Percentiles rank a stretch among this genome's conserved stretches.
These are phyloP conservation scores for Tardiomyces depauwii DNA, from an alignment of 1,139 yeast species.

Conservation along the genomic window DNA sequence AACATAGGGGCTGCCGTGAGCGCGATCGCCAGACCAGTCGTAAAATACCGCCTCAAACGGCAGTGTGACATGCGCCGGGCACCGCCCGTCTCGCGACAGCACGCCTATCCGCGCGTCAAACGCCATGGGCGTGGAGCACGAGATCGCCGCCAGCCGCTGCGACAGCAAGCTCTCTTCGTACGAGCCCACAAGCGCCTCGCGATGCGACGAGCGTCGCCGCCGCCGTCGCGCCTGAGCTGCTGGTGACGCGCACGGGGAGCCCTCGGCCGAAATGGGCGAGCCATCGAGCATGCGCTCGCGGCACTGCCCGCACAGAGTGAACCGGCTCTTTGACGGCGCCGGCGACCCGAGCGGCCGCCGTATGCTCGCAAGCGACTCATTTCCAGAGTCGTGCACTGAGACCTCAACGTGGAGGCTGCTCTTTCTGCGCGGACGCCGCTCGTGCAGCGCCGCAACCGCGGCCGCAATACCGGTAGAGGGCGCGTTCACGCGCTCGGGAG, in stretches of 20 bases:
- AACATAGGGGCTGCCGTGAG: constrained; percentile 30
- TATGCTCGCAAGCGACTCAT: too few relatives aligned
- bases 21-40: constrained; percentile 20
- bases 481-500: too few relatives aligned
- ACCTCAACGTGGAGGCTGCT: too few relatives aligned
- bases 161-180: constrained; percentile 27
- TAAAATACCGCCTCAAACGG: constrained; percentile 30
- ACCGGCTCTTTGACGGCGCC: neutral
- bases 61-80: constrained; percentile 7
- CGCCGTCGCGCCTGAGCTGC: constrained; percentile 4
- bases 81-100: constrained; percentile 13
- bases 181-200: constrained; percentile 23
- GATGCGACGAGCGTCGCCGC: constrained; percentile 6
- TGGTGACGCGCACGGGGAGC: neutral
- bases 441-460: too few relatives aligned
- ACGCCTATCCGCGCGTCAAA: constrained; percentile 23
- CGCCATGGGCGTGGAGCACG: constrained; percentile 20
- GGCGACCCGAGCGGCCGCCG: too few relatives aligned
- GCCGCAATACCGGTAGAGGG: too few relatives aligned
- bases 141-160: constrained; percentile 25
- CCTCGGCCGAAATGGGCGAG: neutral
- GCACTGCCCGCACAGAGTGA: constrained; percentile 5
- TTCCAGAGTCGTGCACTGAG: too few relatives aligned
- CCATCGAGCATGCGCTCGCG: constrained; percentile 3
- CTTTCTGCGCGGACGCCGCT: too few relatives aligned